Percentiles rank a stretch among this genome's conserved stretches.
Evolutionary conservation across 306 rosid genomes (phyloP).

Genomic region (Vigna trinervia): DNA sequence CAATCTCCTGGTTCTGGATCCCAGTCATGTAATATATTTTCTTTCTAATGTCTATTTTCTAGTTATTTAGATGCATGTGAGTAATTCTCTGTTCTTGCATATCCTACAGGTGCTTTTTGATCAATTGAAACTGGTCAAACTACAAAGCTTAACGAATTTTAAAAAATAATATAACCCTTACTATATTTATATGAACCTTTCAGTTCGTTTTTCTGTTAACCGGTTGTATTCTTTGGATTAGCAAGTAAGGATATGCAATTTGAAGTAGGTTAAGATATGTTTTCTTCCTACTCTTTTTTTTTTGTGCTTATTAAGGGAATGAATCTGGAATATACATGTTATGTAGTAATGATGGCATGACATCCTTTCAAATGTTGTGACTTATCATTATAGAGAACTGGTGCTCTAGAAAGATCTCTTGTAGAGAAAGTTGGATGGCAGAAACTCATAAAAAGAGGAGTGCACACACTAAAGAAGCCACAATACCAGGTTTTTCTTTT

Average conservation of each 20-base stretch:
- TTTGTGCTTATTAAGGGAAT: slow-evolving; percentile 6
- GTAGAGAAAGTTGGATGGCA: slow-evolving; percentile 78
- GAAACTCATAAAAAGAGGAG: slow-evolving; percentile 76
- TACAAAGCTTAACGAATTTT: slow-evolving; percentile 27
- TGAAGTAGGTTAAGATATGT: slow-evolving; percentile 27
- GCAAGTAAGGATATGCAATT: slow-evolving; percentile 26
- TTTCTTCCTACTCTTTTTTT: slow-evolving; percentile 16
- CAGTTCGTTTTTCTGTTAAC: slow-evolving; percentile 22
- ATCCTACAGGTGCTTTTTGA: slow-evolving; percentile 9
- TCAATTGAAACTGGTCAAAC: slow-evolving; percentile 8
- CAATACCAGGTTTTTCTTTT: slow-evolving; percentile 73
- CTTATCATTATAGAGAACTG: slow-evolving; percentile 62
- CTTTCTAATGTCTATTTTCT: slow-evolving; percentile 34
- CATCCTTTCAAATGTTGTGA: slow-evolving; percentile 40
- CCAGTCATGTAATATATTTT: slow-evolving; percentile 70
- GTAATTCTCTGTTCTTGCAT: slow-evolving; percentile 26
- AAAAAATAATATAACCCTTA: not conserved
- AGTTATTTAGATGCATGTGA: slow-evolving; percentile 13
- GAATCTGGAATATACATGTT: slow-evolving; percentile 30
- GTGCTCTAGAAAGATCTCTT: slow-evolving; percentile 67
- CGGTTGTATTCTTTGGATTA: slow-evolving; percentile 31
- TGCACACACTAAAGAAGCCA: slow-evolving; percentile 76
- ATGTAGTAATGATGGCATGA: slow-evolving; percentile 34
- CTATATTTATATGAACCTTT: slow-evolving; percentile 9
- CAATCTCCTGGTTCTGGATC: slow-evolving; percentile 81